Evolutionary conservation across 768 basidiomycete species (phyloP).

Genomic region (Collybia sordida): DNA sequence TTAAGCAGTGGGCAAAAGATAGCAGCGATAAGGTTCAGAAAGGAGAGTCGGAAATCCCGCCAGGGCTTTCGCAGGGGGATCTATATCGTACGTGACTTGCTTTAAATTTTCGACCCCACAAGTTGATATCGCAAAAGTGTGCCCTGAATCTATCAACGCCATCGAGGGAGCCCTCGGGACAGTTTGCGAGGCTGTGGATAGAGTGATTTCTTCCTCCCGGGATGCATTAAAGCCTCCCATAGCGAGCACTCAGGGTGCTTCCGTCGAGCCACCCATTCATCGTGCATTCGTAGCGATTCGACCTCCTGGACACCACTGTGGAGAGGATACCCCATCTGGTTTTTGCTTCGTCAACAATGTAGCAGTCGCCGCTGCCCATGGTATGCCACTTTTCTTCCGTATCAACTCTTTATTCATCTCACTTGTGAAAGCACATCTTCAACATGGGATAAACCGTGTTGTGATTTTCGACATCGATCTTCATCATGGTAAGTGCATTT

Average conservation of each 20-base stretch:
- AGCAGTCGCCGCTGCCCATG: constrained; percentile 86
- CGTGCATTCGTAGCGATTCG: constrained; percentile 82
- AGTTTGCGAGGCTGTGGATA: constrained; percentile 86
- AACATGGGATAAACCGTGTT: constrained; percentile 73
- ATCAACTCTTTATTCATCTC: background rate
- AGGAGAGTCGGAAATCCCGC: constrained; percentile 76
- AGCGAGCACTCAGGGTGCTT: background rate
- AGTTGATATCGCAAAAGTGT: constrained; percentile 47
- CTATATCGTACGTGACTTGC: constrained; percentile 57
- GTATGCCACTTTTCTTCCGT: constrained; percentile 37
- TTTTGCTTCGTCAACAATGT: constrained; percentile 98
- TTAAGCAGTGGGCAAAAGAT: constrained; percentile 57
- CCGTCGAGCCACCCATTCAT: constrained; percentile 16
- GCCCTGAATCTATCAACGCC: constrained; percentile 70
- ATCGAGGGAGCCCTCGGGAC: constrained; percentile 82
- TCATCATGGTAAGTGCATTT: constrained; percentile 65
- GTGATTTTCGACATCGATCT: constrained; percentile 93
- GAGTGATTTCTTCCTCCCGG: constrained; percentile 37
- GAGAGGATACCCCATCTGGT: constrained; percentile 84
- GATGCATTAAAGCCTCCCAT: background rate
- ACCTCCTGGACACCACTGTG: constrained; percentile 95
- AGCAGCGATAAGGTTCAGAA: constrained; percentile 60
- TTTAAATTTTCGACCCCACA: constrained; percentile 2
- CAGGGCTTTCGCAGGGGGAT: constrained; percentile 71
- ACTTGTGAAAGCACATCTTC: constrained; percentile 67